Conservation (phyloP, 192 early-diverging fungal species). For the Kickxella alabastrina region DNA sequence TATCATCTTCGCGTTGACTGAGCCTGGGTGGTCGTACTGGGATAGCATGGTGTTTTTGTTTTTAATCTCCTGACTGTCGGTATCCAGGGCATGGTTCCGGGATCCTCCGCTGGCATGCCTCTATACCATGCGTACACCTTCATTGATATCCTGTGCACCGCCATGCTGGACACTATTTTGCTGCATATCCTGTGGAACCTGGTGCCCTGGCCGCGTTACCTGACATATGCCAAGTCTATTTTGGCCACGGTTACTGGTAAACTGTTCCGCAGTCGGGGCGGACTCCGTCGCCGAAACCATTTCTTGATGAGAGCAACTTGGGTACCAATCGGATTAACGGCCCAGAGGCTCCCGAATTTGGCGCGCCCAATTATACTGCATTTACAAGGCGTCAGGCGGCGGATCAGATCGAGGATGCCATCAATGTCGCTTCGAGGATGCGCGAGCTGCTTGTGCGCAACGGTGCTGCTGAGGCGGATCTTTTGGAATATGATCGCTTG, state of each 20-base stretch:
- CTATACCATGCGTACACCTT: slow-evolving; percentile 42
- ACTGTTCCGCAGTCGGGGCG: slow-evolving; percentile 3
- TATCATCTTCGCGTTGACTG: slow-evolving; percentile 38
- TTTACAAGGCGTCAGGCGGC: slow-evolving; percentile 1
- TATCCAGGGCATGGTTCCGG: slow-evolving; percentile 36
- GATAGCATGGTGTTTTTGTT: slow-evolving; percentile 50
- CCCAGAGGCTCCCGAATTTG: background rate
- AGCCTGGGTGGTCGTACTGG: slow-evolving; percentile 49
- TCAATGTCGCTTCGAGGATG: slow-evolving; percentile 20
- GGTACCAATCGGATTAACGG: slow-evolving; percentile 4
- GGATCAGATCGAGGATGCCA: slow-evolving; percentile 26
- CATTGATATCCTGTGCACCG: slow-evolving; percentile 42
- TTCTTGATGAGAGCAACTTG: background rate
- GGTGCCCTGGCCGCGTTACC: slow-evolving; percentile 38
- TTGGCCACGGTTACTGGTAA: slow-evolving; percentile 11
- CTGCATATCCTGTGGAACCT: slow-evolving; percentile 44
- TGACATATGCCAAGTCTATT: slow-evolving; percentile 12
- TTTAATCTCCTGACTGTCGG: slow-evolving; percentile 47
- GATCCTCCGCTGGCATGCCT: slow-evolving; percentile 33
- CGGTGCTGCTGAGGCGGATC: slow-evolving; percentile 14
- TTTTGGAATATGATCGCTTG: slow-evolving; percentile 34
- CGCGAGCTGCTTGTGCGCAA: slow-evolving; percentile 31
- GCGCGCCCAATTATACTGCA: slow-evolving; percentile 2
- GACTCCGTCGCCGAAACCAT: slow-evolving; percentile 1
- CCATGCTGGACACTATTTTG: slow-evolving; percentile 34